Evolutionary conservation across 2,329 filamentous ascomycete species (phyloP).

Genomic region (Trematosphaeria pertusa): DNA sequence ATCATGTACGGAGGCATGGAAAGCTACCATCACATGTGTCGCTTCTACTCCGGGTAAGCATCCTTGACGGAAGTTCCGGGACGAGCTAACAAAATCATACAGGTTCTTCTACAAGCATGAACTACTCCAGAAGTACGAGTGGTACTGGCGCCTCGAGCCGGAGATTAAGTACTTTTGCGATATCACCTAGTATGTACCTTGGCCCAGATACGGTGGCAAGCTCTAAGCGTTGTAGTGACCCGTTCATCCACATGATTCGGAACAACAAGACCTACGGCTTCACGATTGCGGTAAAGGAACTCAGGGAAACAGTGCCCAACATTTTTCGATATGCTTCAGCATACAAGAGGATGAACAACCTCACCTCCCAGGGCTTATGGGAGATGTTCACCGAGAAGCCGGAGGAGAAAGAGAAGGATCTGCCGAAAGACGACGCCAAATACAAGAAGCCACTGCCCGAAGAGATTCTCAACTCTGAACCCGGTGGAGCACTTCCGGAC

Average conservation of each 20-base stretch:
- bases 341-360: constrained; percentile 90
- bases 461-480: constrained; percentile 79
- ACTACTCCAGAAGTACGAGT: constrained; percentile 93
- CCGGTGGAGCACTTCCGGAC: constrained; percentile 74
- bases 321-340: constrained; percentile 99
- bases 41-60: constrained; percentile 94
- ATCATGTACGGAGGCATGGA: constrained; percentile 99
- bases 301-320: constrained; percentile 96
- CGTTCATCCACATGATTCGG: constrained; percentile 93
- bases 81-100: constrained; percentile 19
- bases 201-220: background rate
- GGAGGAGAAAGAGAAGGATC: constrained; percentile 63
- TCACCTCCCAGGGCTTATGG: constrained; percentile 92
- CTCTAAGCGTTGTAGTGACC: constrained; percentile 69
- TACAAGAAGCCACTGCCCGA: constrained; percentile 75
- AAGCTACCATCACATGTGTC: constrained; percentile 98
- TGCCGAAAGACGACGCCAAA: constrained; percentile 68
- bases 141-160: constrained; percentile 99
- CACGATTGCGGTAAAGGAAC: constrained; percentile 97
- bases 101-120: constrained; percentile 98
- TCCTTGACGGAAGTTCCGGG: background rate
- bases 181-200: constrained; percentile 83
- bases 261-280: constrained; percentile 98
- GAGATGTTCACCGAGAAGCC: constrained; percentile 95
- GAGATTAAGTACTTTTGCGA: constrained; percentile 99